These are phyloP conservation scores for Scytalidium lignicola DNA, from an alignment of 2,329 filamentous ascomycete genomes.

Conservation along the genomic window DNA sequence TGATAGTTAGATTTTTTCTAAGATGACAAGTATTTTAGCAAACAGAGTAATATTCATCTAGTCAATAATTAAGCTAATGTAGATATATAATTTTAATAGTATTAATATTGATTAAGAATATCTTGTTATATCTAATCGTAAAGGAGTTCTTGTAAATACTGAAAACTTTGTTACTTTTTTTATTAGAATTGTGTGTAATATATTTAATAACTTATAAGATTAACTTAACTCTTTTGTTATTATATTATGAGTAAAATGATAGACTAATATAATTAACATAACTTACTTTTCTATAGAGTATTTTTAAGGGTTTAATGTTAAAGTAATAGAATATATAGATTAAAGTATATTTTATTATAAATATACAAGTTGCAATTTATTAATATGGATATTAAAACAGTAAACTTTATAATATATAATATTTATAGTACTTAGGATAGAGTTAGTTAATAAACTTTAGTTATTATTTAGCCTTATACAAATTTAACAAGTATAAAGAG, in stretches of 20 bases:
- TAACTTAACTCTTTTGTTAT: constrained; percentile 30
- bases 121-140: constrained; percentile 31
- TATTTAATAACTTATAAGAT: constrained; percentile 35
- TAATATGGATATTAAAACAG: too few relatives aligned
- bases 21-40: constrained; percentile 25
- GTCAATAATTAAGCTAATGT: constrained; percentile 34
- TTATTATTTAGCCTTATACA: not conserved
- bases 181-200: constrained; percentile 14
- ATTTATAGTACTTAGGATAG: constrained; percentile 31
- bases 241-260: too few relatives aligned
- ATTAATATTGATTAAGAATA: constrained; percentile 44
- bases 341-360: too few relatives aligned
- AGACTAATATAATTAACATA: too few relatives aligned
- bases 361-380: too few relatives aligned
- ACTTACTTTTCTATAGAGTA: too few relatives aligned
- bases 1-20: constrained; percentile 21
- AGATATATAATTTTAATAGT: constrained; percentile 37
- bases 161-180: constrained; percentile 25
- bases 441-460: constrained; percentile 28
- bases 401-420: constrained; percentile 32
- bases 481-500: constrained; percentile 3
- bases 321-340: constrained; percentile 21
- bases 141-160: constrained; percentile 31
- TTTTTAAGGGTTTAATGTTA: constrained; percentile 27
- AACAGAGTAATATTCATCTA: constrained; percentile 32